Evolutionary conservation across 306 rosid genomes (phyloP).

Genomic region (Rubus idaeus): DNA sequence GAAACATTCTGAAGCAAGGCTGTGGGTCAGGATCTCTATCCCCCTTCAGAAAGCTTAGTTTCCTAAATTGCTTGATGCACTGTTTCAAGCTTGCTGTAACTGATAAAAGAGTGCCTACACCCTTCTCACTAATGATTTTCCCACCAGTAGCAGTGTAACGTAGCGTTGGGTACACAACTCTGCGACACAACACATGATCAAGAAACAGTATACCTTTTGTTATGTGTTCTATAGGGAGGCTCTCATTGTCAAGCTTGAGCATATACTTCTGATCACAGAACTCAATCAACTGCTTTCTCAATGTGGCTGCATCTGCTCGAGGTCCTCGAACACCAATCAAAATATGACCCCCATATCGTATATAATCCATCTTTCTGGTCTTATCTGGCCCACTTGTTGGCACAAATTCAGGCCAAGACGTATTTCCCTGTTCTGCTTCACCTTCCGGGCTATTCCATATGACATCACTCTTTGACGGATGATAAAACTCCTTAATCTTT

Average conservation of each 20-base stretch:
- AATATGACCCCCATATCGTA: constrained; percentile 86
- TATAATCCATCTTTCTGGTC: constrained; percentile 87
- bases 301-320: constrained; percentile 76
- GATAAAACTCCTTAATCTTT: constrained; percentile 76
- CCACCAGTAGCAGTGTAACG: constrained; percentile 95
- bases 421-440: constrained; percentile 85
- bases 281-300: constrained; percentile 87
- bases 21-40: constrained; percentile 97
- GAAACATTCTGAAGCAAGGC: constrained; percentile 97
- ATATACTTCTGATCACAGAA: constrained; percentile 86
- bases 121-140: constrained; percentile 92
- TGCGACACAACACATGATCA: constrained; percentile 85
- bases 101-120: constrained; percentile 92
- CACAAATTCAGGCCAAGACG: constrained; percentile 98
- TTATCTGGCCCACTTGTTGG: constrained; percentile 98
- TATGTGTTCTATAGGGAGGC: constrained; percentile 92
- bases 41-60: constrained; percentile 81
- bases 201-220: constrained; percentile 97
- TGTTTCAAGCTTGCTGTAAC: constrained; percentile 94
- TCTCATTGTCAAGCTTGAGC: constrained; percentile 92
- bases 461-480: constrained; percentile 93
- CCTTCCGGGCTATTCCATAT: constrained; percentile 87
- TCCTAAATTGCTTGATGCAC: constrained; percentile 87
- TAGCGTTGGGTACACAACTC: constrained; percentile 94
- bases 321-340: constrained; percentile 90